A percentile compares a stretch with the other conserved stretches of the same genome.
These are phyloP conservation scores for Physcomitrellopsis africana DNA, from an alignment of 225 moss, liverwort and hornwort species.

Conservation along the genomic window DNA sequence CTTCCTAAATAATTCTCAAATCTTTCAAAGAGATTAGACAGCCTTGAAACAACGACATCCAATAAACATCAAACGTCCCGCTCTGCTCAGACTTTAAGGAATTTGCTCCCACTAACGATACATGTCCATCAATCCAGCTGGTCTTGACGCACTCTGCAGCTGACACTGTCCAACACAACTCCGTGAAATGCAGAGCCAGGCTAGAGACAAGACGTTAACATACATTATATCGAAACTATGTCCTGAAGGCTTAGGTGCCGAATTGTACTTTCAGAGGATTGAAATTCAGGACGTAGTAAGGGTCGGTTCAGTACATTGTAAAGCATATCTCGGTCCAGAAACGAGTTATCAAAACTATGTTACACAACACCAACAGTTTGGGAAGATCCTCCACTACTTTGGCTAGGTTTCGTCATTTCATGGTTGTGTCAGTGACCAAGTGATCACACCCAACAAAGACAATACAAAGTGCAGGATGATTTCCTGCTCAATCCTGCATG, in stretches of 20 bases:
- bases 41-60: too few relatives aligned
- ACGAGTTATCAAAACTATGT: not conserved
- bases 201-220: not conserved
- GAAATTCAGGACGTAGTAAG: not conserved
- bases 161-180: conserved; percentile 13
- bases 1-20: too few relatives aligned
- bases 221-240: not conserved
- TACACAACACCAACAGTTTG: not conserved
- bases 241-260: not conserved
- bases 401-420: not conserved
- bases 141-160: not conserved
- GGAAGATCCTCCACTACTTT: not conserved
- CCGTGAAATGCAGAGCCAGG: not conserved
- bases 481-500: conserved; percentile 10
- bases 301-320: not conserved
- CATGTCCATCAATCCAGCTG: not conserved
- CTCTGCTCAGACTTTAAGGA: not conserved
- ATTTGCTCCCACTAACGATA: not conserved
- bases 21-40: too few relatives aligned
- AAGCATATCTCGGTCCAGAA: not conserved
- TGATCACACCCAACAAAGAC: conserved; percentile 6
- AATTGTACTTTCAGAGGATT: not conserved
- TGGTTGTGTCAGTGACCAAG: not conserved
- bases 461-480: not conserved
- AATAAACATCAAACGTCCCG: too few relatives aligned